Base-by-base conservation (phyloP, 495 filamentous ascomycete genomes). In the Penicillium odoratum region DNA sequence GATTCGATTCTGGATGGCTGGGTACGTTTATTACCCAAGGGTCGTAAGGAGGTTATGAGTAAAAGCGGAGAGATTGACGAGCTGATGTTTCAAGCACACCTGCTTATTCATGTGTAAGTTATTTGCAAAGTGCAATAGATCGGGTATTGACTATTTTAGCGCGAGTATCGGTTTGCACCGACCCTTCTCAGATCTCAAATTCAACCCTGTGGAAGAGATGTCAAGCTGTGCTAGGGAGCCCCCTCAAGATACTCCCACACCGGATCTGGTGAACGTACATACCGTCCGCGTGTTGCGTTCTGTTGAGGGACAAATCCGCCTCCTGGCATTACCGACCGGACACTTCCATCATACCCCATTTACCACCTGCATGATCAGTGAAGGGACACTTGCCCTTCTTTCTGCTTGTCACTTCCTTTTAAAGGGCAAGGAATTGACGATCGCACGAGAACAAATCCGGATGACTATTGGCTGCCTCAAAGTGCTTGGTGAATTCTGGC, bases 21-120 rank as follows among this genome's bases (percentile, higher is more conserved):
- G 69, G 29, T 55, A 3, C 69, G 68, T 43, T 26, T 74, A 16
- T 48, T 74, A 30, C 71, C 71, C 0, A 45, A 55, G n/a, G 28
- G 59, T 26, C 63, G 45, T 16, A 69, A 69, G n/a, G 53, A 74
- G 18, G 55, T 74, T 44, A 68, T 74, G 64, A 53, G 29, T 5
- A 61, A 59, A 21, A 47, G 47, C 7, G 69, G 71, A 4, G 64
- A 72, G 46, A 63, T 74, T 15, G 69, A 74, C 45, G 71, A 74
- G 51, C 59, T 74, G 3, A 70, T 74, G 65, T 74, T 74, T 31
- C 71, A 74, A 47, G 71, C 71, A 3, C 69, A 74, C 21, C 13
- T 70, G 11, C 44, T 74, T 1, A 68, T 74, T 25, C 65, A 72
- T 29, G 67, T 74, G 71, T 74, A 64, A 62, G 68, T 28, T 31